Evolutionary conservation across 2,329 filamentous ascomycete genomes (phyloP).

Genomic region (Paramyrothecium sp.): DNA sequence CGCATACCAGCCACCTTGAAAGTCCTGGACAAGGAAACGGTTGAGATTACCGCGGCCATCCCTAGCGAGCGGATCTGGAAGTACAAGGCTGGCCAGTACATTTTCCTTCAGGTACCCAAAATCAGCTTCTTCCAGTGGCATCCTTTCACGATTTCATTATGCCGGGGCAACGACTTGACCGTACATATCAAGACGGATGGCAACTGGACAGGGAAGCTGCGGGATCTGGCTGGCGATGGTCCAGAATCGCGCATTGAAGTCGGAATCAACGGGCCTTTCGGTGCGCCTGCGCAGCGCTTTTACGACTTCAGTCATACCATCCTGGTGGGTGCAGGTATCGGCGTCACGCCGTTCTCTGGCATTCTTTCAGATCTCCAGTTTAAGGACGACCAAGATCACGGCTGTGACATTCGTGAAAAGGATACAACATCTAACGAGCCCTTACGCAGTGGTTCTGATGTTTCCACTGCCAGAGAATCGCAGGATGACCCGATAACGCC

Average conservation of each 20-base stretch:
- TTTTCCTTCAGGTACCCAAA: slow-evolving; percentile 53
- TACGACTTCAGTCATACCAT: slow-evolving; percentile 56
- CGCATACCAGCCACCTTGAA: slow-evolving; percentile 45
- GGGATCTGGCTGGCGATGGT: slow-evolving; percentile 35
- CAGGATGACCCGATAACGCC: background rate
- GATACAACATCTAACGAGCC: background rate
- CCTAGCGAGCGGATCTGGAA: slow-evolving; percentile 47
- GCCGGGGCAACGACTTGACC: slow-evolving; percentile 48
- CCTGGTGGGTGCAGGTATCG: slow-evolving; percentile 56
- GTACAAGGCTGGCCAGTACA: slow-evolving; percentile 56
- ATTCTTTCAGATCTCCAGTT: slow-evolving; percentile 54
- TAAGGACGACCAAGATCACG: slow-evolving; percentile 36
- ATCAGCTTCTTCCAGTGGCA: slow-evolving; percentile 58
- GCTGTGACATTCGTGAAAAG: slow-evolving; percentile 15
- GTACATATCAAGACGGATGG: slow-evolving; percentile 59
- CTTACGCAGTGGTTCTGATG: background rate
- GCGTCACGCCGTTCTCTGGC: slow-evolving; percentile 56
- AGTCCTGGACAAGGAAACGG: slow-evolving; percentile 51
- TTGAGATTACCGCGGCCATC: slow-evolving; percentile 46
- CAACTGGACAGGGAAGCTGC: slow-evolving; percentile 50
- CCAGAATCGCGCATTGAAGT: slow-evolving; percentile 40
- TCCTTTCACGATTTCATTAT: slow-evolving; percentile 57
- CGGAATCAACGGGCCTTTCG: slow-evolving; percentile 56
- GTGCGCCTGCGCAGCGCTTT: slow-evolving; percentile 57
- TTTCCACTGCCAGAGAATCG: background rate